Conservation (phyloP, 2,329 filamentous ascomycete species). For the Xylaria sp. region DNA sequence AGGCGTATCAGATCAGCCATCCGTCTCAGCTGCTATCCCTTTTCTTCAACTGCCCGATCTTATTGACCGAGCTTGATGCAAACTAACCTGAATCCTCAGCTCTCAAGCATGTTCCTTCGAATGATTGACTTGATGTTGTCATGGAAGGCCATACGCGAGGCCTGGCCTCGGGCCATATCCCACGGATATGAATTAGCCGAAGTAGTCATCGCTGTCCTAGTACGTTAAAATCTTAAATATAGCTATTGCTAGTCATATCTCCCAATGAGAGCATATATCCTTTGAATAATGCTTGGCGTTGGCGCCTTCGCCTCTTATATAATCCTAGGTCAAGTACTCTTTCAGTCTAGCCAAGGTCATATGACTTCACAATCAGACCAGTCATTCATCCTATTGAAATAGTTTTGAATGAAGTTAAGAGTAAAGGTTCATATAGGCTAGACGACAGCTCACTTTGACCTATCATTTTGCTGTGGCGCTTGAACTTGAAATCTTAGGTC, state of each 20-base stretch:
- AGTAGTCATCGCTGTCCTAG: neutral
- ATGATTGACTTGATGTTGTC: neutral
- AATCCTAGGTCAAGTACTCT: neutral
- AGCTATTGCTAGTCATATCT: slow-evolving; percentile 15
- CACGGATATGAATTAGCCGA: too few species aligned
- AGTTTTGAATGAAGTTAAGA: neutral
- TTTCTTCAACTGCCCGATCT: neutral
- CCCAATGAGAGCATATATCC: slow-evolving; percentile 37
- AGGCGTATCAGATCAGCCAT: slow-evolving; percentile 38
- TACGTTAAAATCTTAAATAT: slow-evolving; percentile 22
- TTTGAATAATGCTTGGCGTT: slow-evolving; percentile 36
- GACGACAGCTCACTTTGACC: neutral
- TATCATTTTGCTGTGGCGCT: neutral
- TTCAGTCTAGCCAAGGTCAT: slow-evolving; percentile 2
- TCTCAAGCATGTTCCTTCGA: neutral
- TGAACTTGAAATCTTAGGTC: neutral
- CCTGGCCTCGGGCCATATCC: too few species aligned
- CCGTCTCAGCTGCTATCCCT: slow-evolving; percentile 17
- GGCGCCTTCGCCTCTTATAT: slow-evolving; percentile 28
- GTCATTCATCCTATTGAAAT: neutral
- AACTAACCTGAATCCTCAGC: slow-evolving; percentile 3
- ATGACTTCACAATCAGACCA: slow-evolving; percentile 9
- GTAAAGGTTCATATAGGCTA: neutral
- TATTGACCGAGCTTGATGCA: slow-evolving; percentile 19
- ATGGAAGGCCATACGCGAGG: too few species aligned